Evolutionary conservation across 1,284 basidiomycete species (phyloP), one percentile per base, ranked within the genome.

Genomic region (Fomes fomentarius): DNA sequence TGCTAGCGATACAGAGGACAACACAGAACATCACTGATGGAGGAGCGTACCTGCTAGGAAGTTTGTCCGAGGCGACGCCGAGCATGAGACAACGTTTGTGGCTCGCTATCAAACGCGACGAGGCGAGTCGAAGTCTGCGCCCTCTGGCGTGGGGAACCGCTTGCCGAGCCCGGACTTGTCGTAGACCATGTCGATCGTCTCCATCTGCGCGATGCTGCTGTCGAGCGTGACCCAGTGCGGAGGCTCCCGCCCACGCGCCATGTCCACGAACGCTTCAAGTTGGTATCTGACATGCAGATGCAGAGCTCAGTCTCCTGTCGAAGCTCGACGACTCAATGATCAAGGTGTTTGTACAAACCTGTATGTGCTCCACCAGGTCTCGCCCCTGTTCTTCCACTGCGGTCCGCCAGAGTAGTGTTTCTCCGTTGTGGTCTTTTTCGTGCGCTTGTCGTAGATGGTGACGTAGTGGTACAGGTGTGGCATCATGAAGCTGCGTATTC

Each of bases 221-320:
- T 81, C 74, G 50, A 72, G 76, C 1, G 71, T 67, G 28, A 81
- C 62, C 83, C 83, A 85, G 8, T 74, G 72, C 47, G 78, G 73
- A 6, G 81, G 77, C 31, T 70, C 69, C 37, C 81, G 73, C n/a
- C 80, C 81, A 45, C 76, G 75, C 10, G 85, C 56, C 54, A 74
- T 73, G 65, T 84, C 80, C 17, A 85, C 76, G 55, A 85, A 81
- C 10, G 78, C 81, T 66, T 83, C 82, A 31, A 86, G 70, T 66
- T 84, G 81, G 58, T 82, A 83, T 19, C 82, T 73, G 66, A 22
- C 25, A 22, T 10, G 1, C n/a, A n/a, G n/a, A 17, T 19, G 12
- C 11, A 4, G 21, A 11, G 8, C 22, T 25, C 19, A 22, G 26
- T 30, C 15, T 11, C 26, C 9, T 31, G 30, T 10, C 10, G 3